These are phyloP conservation scores for Torulaspora microellipsoides DNA, from an alignment of 805 yeast species.

Conservation along the genomic window DNA sequence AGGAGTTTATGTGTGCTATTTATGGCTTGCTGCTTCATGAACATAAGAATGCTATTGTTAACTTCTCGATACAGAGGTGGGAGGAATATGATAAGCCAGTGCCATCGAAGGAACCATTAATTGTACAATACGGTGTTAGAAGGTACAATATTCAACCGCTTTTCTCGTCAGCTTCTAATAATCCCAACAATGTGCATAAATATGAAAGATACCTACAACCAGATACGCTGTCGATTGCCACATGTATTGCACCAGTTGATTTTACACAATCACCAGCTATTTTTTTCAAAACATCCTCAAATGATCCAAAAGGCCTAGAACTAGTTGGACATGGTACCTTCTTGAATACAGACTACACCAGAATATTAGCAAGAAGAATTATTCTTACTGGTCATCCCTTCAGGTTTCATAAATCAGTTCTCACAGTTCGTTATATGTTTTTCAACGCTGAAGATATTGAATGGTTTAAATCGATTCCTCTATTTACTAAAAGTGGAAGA, in stretches of 20 bases:
- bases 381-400: conserved; percentile 91
- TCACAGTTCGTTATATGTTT: conserved; percentile 96
- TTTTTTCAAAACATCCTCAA: conserved; percentile 59
- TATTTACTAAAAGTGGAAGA: conserved; percentile 89
- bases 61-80: conserved; percentile 81
- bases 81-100: conserved; percentile 84
- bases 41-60: conserved; percentile 77
- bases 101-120: conserved; percentile 71
- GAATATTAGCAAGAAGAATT: conserved; percentile 83
- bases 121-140: conserved; percentile 92
- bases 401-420: conserved; percentile 87
- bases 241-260: conserved; percentile 81
- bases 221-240: conserved; percentile 70
- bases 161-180: conserved; percentile 72
- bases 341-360: conserved; percentile 75
- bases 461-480: conserved; percentile 85
- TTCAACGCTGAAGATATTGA: conserved; percentile 85
- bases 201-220: conserved; percentile 79
- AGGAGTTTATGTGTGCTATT: conserved; percentile 50
- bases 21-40: conserved; percentile 81
- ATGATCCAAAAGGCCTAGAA: conserved; percentile 47
- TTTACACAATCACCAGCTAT: conserved; percentile 82
- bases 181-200: conserved; percentile 81
- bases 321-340: conserved; percentile 89
- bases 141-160: conserved; percentile 78